phyloP scores from a whole-genome alignment of 495 filamentous ascomycete species.

The Aspergillus conjunctus region DNA sequence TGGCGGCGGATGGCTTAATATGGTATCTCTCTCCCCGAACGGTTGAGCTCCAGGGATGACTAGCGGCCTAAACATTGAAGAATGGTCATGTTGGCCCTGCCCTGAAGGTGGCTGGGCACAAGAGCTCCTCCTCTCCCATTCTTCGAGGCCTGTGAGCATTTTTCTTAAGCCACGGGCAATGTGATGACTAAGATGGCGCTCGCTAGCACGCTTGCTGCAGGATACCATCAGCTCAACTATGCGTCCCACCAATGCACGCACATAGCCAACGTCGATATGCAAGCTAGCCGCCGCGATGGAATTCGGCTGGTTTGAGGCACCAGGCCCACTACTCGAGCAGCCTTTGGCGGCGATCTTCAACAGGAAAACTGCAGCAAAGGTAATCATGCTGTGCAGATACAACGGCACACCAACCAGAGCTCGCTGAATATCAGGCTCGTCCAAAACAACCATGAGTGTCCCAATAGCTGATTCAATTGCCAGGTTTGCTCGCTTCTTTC shows the following conservation, averaged over 20 bases:
- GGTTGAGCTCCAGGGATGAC: slow-evolving; percentile 45
- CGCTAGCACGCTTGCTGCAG: slow-evolving; percentile 51
- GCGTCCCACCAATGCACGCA: slow-evolving; percentile 47
- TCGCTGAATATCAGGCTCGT: slow-evolving; percentile 53
- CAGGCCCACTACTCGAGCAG: slow-evolving; percentile 38
- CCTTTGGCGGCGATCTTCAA: slow-evolving; percentile 54
- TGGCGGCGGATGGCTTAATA: slow-evolving; percentile 45
- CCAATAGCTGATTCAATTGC: slow-evolving; percentile 57
- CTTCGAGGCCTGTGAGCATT: slow-evolving; percentile 52
- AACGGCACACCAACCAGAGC: slow-evolving; percentile 55
- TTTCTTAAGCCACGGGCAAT: slow-evolving; percentile 55
- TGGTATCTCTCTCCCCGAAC: slow-evolving; percentile 44
- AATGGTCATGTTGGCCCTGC: slow-evolving; percentile 27
- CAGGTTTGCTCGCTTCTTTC: slow-evolving; percentile 54
- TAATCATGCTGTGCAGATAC: slow-evolving; percentile 60
- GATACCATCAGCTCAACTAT: slow-evolving; percentile 52
- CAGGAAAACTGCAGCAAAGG: slow-evolving; percentile 57
- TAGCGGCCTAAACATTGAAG: slow-evolving; percentile 45
- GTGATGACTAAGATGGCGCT: slow-evolving; percentile 57
- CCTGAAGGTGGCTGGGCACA: slow-evolving; percentile 26
- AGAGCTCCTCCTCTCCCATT: slow-evolving; percentile 48
- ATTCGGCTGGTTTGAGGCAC: slow-evolving; percentile 34
- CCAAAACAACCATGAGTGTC: slow-evolving; percentile 51
- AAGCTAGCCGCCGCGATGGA: slow-evolving; percentile 51
- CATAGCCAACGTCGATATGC: slow-evolving; percentile 43